phyloP scores from a whole-genome alignment of 208 protist species.

The Lotmaria passim region DNA sequence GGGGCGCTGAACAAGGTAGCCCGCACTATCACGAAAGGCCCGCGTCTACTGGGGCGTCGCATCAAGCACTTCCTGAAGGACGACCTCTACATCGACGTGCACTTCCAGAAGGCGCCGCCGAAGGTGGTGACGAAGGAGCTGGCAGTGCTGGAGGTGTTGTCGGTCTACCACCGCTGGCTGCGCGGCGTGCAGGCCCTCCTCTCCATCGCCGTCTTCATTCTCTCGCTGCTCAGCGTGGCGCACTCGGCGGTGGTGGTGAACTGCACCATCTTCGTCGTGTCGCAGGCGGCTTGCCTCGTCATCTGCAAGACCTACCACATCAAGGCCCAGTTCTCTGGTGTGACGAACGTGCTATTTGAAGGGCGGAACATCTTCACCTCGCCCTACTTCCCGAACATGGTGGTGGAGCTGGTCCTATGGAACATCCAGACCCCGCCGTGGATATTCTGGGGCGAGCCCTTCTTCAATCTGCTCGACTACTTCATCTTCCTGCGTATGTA shows the following conservation, averaged over 20 bases:
- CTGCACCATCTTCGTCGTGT: conserved; percentile 69
- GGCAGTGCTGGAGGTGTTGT: conserved; percentile 57
- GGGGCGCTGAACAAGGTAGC: conserved; percentile 17
- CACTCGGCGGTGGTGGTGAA: conserved; percentile 45
- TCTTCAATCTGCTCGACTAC: conserved; percentile 70
- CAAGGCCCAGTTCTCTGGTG: conserved; percentile 64
- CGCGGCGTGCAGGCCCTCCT: conserved; percentile 72
- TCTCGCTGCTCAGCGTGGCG: conserved; percentile 51
- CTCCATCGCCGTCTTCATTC: conserved; percentile 59
- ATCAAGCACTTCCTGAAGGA: conserved; percentile 75
- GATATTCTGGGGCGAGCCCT: conserved; percentile 45
- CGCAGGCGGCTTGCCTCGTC: conserved; percentile 44
- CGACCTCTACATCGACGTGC: conserved; percentile 65
- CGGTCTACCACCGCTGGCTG: conserved; percentile 74
- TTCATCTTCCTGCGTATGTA: conserved; percentile 80
- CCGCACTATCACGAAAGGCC: conserved; percentile 60
- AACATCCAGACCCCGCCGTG: conserved; percentile 75
- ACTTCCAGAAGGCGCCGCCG: conserved; percentile 53
- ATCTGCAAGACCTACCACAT: conserved; percentile 71
- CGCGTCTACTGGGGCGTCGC: conserved; percentile 59
- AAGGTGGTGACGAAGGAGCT: conserved; percentile 53
- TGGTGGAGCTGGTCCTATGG: conserved; percentile 62
- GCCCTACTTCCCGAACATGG: conserved; percentile 73
- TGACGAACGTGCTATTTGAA: conserved; percentile 71
- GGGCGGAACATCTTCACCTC: conserved; percentile 70